Conservation (phyloP, 2,329 filamentous ascomycete species). For the Ceratocystiopsis sp. region DNA sequence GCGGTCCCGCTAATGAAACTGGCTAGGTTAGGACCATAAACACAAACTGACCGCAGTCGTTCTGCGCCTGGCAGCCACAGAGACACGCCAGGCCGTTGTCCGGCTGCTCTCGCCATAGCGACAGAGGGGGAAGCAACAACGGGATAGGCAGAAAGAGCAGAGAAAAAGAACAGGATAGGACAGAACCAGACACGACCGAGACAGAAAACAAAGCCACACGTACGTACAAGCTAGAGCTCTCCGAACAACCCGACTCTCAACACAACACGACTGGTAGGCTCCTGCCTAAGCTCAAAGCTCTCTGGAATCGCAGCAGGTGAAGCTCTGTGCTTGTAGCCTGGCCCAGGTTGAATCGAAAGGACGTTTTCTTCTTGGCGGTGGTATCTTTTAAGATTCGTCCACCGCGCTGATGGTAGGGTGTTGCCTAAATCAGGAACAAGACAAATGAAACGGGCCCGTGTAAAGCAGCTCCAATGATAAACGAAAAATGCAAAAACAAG, state of each 20-base stretch:
- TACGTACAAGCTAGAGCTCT: conserved; percentile 35
- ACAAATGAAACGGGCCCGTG: too few species aligned
- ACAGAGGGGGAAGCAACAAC: conserved; percentile 8
- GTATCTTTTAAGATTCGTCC: conserved; percentile 1
- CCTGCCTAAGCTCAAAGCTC: too few species aligned
- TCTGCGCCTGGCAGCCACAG: conserved; percentile 1
- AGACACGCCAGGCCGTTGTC: too few species aligned
- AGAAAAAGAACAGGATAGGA: conserved; percentile 12
- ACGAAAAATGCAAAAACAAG: background rate
- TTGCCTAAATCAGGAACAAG: background rate
- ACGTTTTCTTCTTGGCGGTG: background rate
- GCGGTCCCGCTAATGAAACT: conserved; percentile 6
- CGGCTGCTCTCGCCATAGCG: conserved; percentile 3
- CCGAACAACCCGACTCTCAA: background rate
- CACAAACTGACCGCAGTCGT: conserved; percentile 8
- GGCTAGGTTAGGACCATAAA: conserved; percentile 8
- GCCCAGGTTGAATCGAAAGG: background rate
- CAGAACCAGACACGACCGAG: conserved; percentile 8
- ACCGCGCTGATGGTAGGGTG: background rate
- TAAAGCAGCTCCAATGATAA: background rate
- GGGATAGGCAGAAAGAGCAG: conserved; percentile 9
- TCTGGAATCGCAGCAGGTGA: conserved; percentile 28
- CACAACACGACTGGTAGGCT: conserved; percentile 1
- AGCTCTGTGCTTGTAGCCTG: conserved; percentile 46
- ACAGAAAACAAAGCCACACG: conserved; percentile 19